Evolutionary conservation across 768 basidiomycete genomes (phyloP).

Genomic region (Coprinopsis marcescibilis): DNA sequence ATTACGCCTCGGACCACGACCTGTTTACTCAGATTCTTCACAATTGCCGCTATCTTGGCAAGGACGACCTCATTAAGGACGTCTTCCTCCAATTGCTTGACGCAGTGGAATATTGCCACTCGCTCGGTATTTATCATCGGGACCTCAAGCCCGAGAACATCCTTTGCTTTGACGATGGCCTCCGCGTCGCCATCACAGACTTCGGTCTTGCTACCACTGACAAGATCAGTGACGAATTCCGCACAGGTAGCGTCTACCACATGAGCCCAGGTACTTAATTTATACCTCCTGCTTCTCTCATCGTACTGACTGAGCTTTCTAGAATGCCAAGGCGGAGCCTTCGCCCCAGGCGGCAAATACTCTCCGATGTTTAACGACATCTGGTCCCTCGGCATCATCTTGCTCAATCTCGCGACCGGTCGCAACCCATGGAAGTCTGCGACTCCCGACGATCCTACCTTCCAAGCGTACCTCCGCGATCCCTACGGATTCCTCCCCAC

Average conservation of each 20-base stretch:
- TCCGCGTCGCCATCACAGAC: conserved; percentile 85
- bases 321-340: conserved; percentile 91
- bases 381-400: conserved; percentile 96
- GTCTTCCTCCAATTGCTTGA: conserved; percentile 95
- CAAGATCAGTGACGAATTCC: conserved; percentile 81
- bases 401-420: conserved; percentile 95
- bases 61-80: conserved; percentile 82
- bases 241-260: conserved; percentile 94
- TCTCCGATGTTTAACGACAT: conserved; percentile 89
- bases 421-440: conserved; percentile 98
- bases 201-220: conserved; percentile 94
- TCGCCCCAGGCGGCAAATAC: conserved; percentile 70
- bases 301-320: conserved; percentile 10
- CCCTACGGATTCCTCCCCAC: conserved; percentile 77
- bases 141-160: conserved; percentile 98
- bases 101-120: conserved; percentile 92
- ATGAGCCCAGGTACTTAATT: conserved; percentile 81
- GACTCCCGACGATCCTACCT: conserved; percentile 81
- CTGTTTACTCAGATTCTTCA: conserved; percentile 92
- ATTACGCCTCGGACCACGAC: conserved; percentile 90
- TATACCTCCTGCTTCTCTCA: background rate
- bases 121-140: conserved; percentile 91
- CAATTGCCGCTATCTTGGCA: conserved; percentile 78
- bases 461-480: conserved; percentile 85
- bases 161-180: conserved; percentile 79